Base-by-base conservation (phyloP, 352 stramenopile species). In the Halophytophthora polymorphica region DNA sequence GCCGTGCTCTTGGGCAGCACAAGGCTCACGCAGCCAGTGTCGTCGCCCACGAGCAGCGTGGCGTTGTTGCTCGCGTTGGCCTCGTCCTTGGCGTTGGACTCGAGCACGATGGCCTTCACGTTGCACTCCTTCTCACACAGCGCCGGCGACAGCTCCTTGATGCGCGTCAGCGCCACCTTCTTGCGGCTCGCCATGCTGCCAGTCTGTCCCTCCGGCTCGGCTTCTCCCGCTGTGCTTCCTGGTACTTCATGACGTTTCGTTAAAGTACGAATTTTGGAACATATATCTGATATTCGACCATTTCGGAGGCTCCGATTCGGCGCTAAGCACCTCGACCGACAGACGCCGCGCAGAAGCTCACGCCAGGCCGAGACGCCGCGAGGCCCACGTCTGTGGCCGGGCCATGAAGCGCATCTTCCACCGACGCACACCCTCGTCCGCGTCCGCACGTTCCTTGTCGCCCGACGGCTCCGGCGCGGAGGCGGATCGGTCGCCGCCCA, bases 81-180 rank as follows among this genome's bases (percentile, higher is more conserved):
- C 37, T 95, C 83, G 50, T 93, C 83, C 65, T 91, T 92, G 51
- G 73, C 71, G 57, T 90, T 90, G 39, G 61, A 82, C 54, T 95
- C 85, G 66, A 95, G 74, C 48, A 89, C 81, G 33, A 95, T 80
- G 11, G 62, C 81, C 66, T 95, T 92, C 34, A 88, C 59, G 44
- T 75, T 84, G 45, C 69, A 64, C 39, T 93, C 83, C 53, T 88
- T 88, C 18, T 74, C 69, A 15, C 46, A 56, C 45, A 89, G 63
- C 18, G 65, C 49, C 8, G 83, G 83, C 19, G 63, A 70, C 36
- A 93, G 53, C n/a, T 93, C 83, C 70, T 90, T 90, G 17, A 93
- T 50, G 43, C 82, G 82, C 39, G 71, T 60, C 36, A 86, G 73
- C 46, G 54, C 53, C 42, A 76, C 47, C 57, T 81, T 79, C 67